Evolutionary conservation across 2,329 filamentous ascomycete genomes (phyloP), one percentile per base, ranked within the genome.

Genomic region (Ramularia collo-cygni): DNA sequence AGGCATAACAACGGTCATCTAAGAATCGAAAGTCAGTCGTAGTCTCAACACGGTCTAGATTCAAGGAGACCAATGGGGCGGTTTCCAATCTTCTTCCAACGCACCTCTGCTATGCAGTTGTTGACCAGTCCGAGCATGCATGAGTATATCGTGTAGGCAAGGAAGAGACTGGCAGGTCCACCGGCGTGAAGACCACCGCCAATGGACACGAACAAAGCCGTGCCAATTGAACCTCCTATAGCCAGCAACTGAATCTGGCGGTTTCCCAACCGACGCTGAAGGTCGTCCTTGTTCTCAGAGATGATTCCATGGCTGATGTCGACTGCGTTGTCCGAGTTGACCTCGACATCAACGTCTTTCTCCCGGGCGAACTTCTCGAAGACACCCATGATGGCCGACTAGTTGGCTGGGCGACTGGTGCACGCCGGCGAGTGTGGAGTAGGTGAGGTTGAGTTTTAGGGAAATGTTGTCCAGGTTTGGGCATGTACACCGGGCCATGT

Each of bases 21-120:
- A 78, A 14, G 78, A 77, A 46, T 79, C 68, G n/a, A n/a, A n/a
- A n/a, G n/a, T n/a, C n/a, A n/a, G 42, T 70, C 72, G 54, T 80
- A 81, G 66, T 80, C 29, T 28, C 29, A 14, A 15, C 15, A 16
- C 29, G 15, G 12, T 16, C n/a, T 14, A 8, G 5, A 16, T 8
- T 14, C 29, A 15, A 9, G 14, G 14, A 13, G 9, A 31, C 29
- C 29, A 31, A 16, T 31, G n/a, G n/a, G n/a, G n/a, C n/a, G n/a
- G n/a, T n/a, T n/a, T n/a, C n/a, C n/a, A n/a, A n/a, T n/a, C n/a
- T n/a, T n/a, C n/a, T n/a, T n/a, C n/a, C n/a, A n/a, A n/a, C n/a
- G n/a, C 78, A 83, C 81, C 58, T 83, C 79, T n/a, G 78, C 77
- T 46, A 80, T 68, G 42, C 69, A 73, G 53, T 80, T 81, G 66